These are phyloP conservation scores for Candida easanensis DNA, from an alignment of 805 yeast genomes.

Conservation along the genomic window DNA sequence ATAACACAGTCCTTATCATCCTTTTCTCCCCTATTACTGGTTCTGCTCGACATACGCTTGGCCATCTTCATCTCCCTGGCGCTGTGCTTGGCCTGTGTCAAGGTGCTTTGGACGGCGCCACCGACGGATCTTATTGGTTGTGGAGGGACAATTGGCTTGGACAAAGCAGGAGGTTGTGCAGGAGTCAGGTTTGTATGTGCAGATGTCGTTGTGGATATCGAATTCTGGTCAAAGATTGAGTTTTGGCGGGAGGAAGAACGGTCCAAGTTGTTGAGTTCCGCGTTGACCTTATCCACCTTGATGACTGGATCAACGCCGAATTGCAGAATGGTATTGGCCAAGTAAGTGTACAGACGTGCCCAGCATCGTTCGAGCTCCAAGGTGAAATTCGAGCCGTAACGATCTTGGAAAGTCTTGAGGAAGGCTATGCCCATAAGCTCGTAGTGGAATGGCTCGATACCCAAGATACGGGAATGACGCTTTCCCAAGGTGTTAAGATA, in stretches of 20 bases:
- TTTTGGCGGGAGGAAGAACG: conserved; percentile 5
- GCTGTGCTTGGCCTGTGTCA: background rate
- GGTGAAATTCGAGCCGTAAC: conserved; percentile 52
- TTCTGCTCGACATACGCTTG: conserved; percentile 10
- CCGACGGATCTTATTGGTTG: conserved; percentile 1
- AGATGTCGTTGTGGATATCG: conserved; percentile 11
- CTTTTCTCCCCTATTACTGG: background rate
- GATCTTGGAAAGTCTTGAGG: conserved; percentile 62
- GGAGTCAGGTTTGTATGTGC: background rate
- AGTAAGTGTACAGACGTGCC: conserved; percentile 65
- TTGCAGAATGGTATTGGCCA: conserved; percentile 65
- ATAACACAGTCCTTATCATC: conserved; percentile 21
- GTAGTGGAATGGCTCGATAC: conserved; percentile 65
- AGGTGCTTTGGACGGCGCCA: background rate
- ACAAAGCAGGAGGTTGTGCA: background rate
- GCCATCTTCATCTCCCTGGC: conserved; percentile 5
- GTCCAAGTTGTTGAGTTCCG: conserved; percentile 8
- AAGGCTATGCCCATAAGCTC: conserved; percentile 74
- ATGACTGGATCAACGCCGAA: conserved; percentile 41
- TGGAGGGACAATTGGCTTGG: background rate
- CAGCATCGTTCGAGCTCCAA: conserved; percentile 65
- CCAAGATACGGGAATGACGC: conserved; percentile 71
- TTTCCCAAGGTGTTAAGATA: conserved; percentile 65
- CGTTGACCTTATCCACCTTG: conserved; percentile 29
- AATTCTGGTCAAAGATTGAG: conserved; percentile 15